Percentiles rank a stretch among this genome's conserved stretches.
phyloP scores from a whole-genome alignment of 2,329 filamentous ascomycete species.

The Teratosphaeria nubilosa region DNA sequence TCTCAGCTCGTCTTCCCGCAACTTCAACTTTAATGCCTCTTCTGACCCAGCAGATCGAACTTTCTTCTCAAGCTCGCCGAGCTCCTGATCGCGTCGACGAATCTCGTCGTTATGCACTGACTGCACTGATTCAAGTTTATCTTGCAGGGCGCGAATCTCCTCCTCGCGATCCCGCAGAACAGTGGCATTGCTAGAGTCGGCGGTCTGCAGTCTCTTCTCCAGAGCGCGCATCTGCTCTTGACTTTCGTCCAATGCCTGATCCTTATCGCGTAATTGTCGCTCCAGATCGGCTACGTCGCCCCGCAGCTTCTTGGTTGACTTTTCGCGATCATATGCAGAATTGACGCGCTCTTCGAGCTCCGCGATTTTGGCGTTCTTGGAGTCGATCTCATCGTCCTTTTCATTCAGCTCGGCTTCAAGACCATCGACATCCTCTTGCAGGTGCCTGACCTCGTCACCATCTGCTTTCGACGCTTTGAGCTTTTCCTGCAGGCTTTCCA shows the following conservation, averaged over 20 bases:
- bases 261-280: slow-evolving; percentile 25
- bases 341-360: slow-evolving; percentile 24
- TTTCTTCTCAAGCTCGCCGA: not conserved
- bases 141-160: slow-evolving; percentile 12
- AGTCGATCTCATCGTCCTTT: slow-evolving; percentile 34
- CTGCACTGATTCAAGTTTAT: slow-evolving; percentile 16
- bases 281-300: slow-evolving; percentile 27
- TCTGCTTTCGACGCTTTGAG: slow-evolving; percentile 29
- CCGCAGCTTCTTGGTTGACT: slow-evolving; percentile 28
- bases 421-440: slow-evolving; percentile 46
- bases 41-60: not conserved
- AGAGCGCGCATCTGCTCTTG: slow-evolving; percentile 22
- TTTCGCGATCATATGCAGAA: slow-evolving; percentile 23
- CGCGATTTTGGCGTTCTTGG: slow-evolving; percentile 21
- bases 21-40: slow-evolving; percentile 15
- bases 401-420: slow-evolving; percentile 42
- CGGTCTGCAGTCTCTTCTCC: slow-evolving; percentile 23
- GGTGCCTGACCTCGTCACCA: slow-evolving; percentile 45
- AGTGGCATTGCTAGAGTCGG: slow-evolving; percentile 9
- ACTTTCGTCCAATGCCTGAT: slow-evolving; percentile 25
- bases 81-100: slow-evolving; percentile 22
- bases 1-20: slow-evolving; percentile 42
- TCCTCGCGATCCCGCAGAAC: slow-evolving; percentile 48
- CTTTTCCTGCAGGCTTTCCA: slow-evolving; percentile 31
- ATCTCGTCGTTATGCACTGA: slow-evolving; percentile 9